These are phyloP conservation scores for Eutrema japonicum DNA, from an alignment of 345 rosid genomes.

Conservation along the genomic window DNA sequence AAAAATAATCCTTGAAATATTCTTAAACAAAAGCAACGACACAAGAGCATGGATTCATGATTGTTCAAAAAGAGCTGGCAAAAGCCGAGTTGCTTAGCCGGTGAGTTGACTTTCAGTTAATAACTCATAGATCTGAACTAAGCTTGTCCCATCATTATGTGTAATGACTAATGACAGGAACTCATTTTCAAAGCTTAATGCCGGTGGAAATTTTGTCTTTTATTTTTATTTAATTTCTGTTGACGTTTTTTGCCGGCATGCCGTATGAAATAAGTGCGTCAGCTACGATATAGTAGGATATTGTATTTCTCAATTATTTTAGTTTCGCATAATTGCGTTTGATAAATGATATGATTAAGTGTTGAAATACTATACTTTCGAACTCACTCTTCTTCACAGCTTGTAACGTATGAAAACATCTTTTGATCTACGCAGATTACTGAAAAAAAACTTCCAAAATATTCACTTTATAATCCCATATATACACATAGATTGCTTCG, in stretches of 20 bases:
- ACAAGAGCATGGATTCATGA: slow-evolving; percentile 19
- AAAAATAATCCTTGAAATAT: background rate
- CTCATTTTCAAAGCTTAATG: slow-evolving; percentile 28
- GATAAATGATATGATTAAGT: background rate
- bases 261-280: slow-evolving; percentile 41
- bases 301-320: slow-evolving; percentile 22
- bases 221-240: slow-evolving; percentile 29
- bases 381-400: too few relatives aligned
- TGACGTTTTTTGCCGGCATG: slow-evolving; percentile 43
- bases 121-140: slow-evolving; percentile 38
- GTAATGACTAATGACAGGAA: slow-evolving; percentile 22
- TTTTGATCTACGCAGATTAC: too few relatives aligned
- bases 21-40: background rate
- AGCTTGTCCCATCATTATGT: slow-evolving; percentile 37
- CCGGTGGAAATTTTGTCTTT: slow-evolving; percentile 41
- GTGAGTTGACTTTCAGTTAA: slow-evolving; percentile 41
- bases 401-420: too few relatives aligned
- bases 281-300: slow-evolving; percentile 31
- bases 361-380: too few relatives aligned
- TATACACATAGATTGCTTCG: too few relatives aligned
- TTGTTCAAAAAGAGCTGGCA: slow-evolving; percentile 31
- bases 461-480: too few relatives aligned
- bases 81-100: slow-evolving; percentile 33
- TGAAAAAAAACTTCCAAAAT: too few relatives aligned
- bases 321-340: slow-evolving; percentile 17